A percentile compares a stretch with the other conserved stretches of the same genome.
These are phyloP conservation scores for Monosporascus cannonballus DNA, from an alignment of 2,329 filamentous ascomycete genomes.

Conservation along the genomic window DNA sequence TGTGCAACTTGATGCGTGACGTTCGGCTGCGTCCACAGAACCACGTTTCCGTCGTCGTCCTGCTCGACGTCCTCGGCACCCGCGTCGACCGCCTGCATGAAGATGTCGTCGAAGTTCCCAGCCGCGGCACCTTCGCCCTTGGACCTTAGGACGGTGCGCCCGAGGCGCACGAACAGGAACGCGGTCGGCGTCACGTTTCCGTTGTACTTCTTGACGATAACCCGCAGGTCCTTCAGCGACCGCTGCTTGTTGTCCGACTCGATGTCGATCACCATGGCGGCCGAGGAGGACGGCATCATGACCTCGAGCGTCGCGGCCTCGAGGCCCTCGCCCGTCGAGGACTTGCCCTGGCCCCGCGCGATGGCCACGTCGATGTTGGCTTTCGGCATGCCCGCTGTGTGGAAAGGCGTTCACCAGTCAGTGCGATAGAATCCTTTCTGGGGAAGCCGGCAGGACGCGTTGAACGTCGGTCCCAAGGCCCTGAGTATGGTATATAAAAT, in stretches of 20 bases:
- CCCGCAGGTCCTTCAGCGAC: constrained; percentile 65
- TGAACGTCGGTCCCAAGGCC: background rate
- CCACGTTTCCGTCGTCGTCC: constrained; percentile 62
- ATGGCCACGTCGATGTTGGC: constrained; percentile 78
- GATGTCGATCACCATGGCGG: constrained; percentile 77
- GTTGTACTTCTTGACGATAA: constrained; percentile 63
- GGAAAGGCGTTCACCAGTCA: constrained; percentile 4
- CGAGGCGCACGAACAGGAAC: constrained; percentile 81
- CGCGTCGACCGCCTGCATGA: constrained; percentile 79
- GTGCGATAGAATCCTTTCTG: too few relatives aligned
- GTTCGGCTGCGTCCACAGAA: constrained; percentile 64
- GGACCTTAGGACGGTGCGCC: constrained; percentile 62
- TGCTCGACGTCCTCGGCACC: constrained; percentile 69
- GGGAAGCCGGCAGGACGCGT: too few relatives aligned
- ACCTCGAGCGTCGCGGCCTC: constrained; percentile 74
- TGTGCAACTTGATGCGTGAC: constrained; percentile 60
- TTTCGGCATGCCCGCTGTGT: constrained; percentile 70
- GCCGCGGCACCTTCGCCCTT: constrained; percentile 37
- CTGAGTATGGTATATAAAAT: background rate
- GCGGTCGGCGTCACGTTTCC: constrained; percentile 67
- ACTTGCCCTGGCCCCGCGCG: constrained; percentile 80
- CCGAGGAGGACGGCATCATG: constrained; percentile 67
- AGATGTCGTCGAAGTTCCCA: constrained; percentile 56
- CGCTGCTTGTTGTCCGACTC: constrained; percentile 78
- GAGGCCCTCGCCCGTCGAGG: constrained; percentile 66